Base-by-base conservation (phyloP, 257 asterid genomes). In the Scutellaria baicalensis region DNA sequence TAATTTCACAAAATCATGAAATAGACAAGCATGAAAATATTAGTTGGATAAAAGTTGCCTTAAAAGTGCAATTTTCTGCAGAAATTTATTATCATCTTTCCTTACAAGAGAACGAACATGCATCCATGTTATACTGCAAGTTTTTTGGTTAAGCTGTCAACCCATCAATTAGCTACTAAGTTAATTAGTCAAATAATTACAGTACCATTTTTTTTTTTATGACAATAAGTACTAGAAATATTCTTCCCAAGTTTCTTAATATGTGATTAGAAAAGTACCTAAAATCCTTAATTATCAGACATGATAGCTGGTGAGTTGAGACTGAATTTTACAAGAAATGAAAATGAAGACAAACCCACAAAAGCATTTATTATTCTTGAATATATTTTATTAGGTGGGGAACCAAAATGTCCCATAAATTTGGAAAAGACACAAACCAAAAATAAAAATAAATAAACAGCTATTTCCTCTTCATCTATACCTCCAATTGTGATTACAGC, bases 81-180 rank as follows among this genome's bases (percentile, higher is more conserved):
- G 33, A 27, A 27, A 27, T 27, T 69, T 70, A 66, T 67, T 57
- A 52, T 51, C 9, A 70, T 9, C 39, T 42, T 35, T 58, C 72
- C 33, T 42, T 21, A 52, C 78, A 72, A 71, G 33, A 67, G 85
- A 84, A 86, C 86, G 85, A 84, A 86, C 86, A 83, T 86, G 93
- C 75, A 77, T 36, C 82, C 89, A 84, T 78, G 88, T 81, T 80
- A 70, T 16, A 57, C 62, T 73, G 75, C 68, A 60, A 44, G 4
- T 16, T 36, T 70, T 72, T 67, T 55, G 69, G 84, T 66, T 82
- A 76, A 47, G 78, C 83, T 81, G 84, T 81, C 83, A 75, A 72
- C 71, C 9, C 76, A 77, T 64, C 57, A 63, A 47, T 43, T 57
- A 69, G 63, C 36, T 31, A 47, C 5, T 42, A 47, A 21, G 51